Base-by-base conservation (phyloP, 2,329 filamentous ascomycete species). In the Aspergillus fischeri region DNA sequence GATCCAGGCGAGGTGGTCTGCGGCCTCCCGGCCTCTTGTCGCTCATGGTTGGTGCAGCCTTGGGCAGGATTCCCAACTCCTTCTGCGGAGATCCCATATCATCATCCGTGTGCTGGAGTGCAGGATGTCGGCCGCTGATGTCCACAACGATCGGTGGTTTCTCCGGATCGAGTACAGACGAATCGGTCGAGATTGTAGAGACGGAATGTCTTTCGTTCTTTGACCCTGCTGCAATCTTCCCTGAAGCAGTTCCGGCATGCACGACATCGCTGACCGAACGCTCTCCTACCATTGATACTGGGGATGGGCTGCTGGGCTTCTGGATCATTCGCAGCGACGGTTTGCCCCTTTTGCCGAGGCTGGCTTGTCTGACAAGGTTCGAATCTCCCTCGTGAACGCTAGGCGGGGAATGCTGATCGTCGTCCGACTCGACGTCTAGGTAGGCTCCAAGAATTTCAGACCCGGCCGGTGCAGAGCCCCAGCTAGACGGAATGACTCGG, bases 1-100 rank as follows among this genome's bases (percentile, higher is more conserved):
- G 88, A 68, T 97, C 86, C 3, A 97, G 78, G 38, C 84, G 85
- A 3, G 91, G 89, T 32, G 93, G 92, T 58, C 75, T 70, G 52
- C 68, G 73, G 42, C 65, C 69, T 20, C 67, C 65, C 21, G 73
- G 74, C 42, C 73, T 69, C 58, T 68, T 77, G 52, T 73, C 69
- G 56, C 74, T 76, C 73, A 77, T 74, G 7, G 71, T 70, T 7
- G 68, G 70, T 8, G 69, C 64, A 44, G 70, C 62, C 52, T 51
- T 63, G 3, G 69, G 67, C 20, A 73, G 59, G n/a, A 48, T 55
- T 41, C 58, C 63, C 3, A 64, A 21, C 53, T 67, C 65, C 52
- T 70, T 70, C 56, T 67, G 63, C 41, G 67, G 56, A 24, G 60
- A 61, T 17, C 54, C 54, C 47, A 53, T 58, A 49, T 65, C 53